These are phyloP conservation scores for Colletotrichum scovillei DNA, from an alignment of 2,329 filamentous ascomycete genomes.

Conservation along the genomic window DNA sequence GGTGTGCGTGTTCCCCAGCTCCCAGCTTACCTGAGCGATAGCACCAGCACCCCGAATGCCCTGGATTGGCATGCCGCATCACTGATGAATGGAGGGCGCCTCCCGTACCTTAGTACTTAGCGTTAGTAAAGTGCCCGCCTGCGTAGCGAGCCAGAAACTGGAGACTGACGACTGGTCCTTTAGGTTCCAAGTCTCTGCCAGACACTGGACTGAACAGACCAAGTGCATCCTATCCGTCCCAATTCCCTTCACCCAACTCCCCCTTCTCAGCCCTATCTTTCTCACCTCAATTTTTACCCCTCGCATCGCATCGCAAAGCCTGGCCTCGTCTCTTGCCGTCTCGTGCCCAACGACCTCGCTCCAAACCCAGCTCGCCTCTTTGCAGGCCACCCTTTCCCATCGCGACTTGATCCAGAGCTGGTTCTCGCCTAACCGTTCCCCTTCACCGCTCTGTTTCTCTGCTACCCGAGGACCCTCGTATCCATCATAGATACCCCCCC, in stretches of 20 bases:
- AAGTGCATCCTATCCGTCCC: conserved; percentile 34
- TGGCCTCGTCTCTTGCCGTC: conserved; percentile 24
- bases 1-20: conserved; percentile 11
- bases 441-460: conserved; percentile 34
- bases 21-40: conserved; percentile 1
- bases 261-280: conserved; percentile 43
- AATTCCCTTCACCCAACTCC: conserved; percentile 36
- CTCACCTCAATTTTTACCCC: conserved; percentile 36
- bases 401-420: conserved; percentile 33
- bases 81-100: background rate
- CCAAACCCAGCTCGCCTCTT: conserved; percentile 28
- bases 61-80: background rate
- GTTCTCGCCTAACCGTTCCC: conserved; percentile 13
- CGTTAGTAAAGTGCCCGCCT: background rate
- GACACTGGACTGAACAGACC: conserved; percentile 17
- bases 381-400: conserved; percentile 18
- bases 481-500: conserved; percentile 30
- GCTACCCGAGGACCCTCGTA: background rate
- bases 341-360: conserved; percentile 33
- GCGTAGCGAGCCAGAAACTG: conserved; percentile 15
- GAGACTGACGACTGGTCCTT: conserved; percentile 3
- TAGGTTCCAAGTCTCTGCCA: too few species aligned
- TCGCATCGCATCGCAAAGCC: conserved; percentile 29
- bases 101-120: background rate
- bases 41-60: background rate